Evolutionary conservation across 2,329 filamentous ascomycete genomes (phyloP), one percentile per base, ranked within the genome.

Genomic region (Saccharata proteae): DNA sequence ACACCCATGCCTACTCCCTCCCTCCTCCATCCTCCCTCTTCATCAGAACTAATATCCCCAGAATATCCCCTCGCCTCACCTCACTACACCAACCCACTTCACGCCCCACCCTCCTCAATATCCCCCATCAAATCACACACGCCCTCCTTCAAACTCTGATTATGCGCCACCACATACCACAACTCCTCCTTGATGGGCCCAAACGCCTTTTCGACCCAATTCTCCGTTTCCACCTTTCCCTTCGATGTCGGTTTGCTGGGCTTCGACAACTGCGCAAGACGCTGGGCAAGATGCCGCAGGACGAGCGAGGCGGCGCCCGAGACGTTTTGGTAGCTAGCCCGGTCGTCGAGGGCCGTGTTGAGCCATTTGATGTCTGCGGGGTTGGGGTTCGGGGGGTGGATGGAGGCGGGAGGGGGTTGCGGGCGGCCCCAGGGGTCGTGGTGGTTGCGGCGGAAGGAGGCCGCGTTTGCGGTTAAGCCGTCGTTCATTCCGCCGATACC

Each of bases 271-370:
- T 47, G 47, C 3, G 48, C 45, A 3, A 59, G 46, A 33, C 57
- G 53, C 15, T 61, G 55, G 9, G 81, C 81, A 38, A 90, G 72
- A 49, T 90, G 90, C 17, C 82, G 71, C 26, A 90, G 65, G 20
- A 90, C 79, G 16, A 88, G 64, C 10, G 80, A 76, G 3, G 80
- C 78, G 33, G 78, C 81, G 5, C 88, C 64, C n/a, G 82, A 80
- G 20, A 88, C 76, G 4, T 82, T 82, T 1, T 77, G 78, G 3
- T 81, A 77, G 46, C 84, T 63, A 16, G 48, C 49, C 4, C 51
- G 48, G 41, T 69, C 65, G 39, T 69, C 65, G 10, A 56, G 54
- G 1, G 57, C 51, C n/a, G 64, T 65, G 30, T 62, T 62, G 41
- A 58, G 54, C 41, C 55, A 61, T 20, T 50, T 45, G 40, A 54